A percentile compares a stretch with the other conserved stretches of the same genome.
Evolutionary conservation across 2,329 filamentous ascomycete species (phyloP).

Genomic region (Lizonia empirigonia): DNA sequence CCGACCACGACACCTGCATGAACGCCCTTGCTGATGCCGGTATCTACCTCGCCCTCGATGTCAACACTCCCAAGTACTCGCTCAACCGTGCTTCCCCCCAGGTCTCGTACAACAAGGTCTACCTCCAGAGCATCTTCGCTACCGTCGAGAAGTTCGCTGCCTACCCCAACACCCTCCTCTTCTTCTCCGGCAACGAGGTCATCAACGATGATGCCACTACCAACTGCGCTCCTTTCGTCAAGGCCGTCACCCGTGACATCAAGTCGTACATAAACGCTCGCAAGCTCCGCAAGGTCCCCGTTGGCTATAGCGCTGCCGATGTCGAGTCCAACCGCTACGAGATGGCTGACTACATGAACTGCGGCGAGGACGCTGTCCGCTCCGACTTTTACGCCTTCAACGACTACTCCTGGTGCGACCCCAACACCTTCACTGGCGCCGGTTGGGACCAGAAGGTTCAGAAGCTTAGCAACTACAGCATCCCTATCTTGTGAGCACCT

Average conservation of each 20-base stretch:
- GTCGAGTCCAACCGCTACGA: conserved; percentile 84
- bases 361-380: conserved; percentile 79
- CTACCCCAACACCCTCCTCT: conserved; percentile 86
- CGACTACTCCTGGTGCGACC: conserved; percentile 85
- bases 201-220: conserved; percentile 70
- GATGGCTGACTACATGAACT: conserved; percentile 93
- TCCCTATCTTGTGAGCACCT: conserved; percentile 73
- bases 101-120: conserved; percentile 82
- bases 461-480: conserved; percentile 83
- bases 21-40: conserved; percentile 75
- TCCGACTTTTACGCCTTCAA: conserved; percentile 91
- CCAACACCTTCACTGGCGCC: conserved; percentile 69
- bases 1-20: conserved; percentile 86
- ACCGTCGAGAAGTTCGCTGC: conserved; percentile 83
- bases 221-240: conserved; percentile 69
- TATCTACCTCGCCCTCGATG: conserved; percentile 90
- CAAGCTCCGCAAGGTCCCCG: conserved; percentile 70
- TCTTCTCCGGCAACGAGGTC: conserved; percentile 81
- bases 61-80: conserved; percentile 90
- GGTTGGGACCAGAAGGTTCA: conserved; percentile 89
- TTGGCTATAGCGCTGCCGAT: conserved; percentile 85
- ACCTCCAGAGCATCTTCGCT: conserved; percentile 84
- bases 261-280: conserved; percentile 80
- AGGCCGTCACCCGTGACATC: conserved; percentile 77
- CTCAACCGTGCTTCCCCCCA: conserved; percentile 77